Evolutionary conservation across 305 asterid genomes (phyloP).

Genomic region (Coffea humblotiana): DNA sequence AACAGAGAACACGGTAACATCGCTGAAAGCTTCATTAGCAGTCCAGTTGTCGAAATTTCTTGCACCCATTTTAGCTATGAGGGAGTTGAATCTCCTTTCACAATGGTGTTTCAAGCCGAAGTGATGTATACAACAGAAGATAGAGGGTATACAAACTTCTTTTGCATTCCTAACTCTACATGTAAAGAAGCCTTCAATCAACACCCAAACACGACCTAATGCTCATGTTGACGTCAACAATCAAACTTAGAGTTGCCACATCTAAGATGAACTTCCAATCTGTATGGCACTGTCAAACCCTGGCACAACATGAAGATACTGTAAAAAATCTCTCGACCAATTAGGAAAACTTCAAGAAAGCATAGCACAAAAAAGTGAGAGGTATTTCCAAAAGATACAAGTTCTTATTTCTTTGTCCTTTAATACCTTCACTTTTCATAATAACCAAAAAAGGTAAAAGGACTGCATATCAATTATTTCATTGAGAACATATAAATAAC

Average conservation of each 20-base stretch:
- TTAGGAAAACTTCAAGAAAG: too few species aligned
- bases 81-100: neutral
- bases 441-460: neutral
- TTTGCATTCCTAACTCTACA: conserved; percentile 2
- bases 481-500: neutral
- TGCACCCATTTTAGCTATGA: neutral
- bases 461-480: neutral
- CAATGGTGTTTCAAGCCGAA: conserved; percentile 3
- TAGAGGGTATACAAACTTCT: conserved; percentile 10
- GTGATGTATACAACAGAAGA: conserved; percentile 5
- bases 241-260: neutral
- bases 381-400: neutral
- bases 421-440: neutral
- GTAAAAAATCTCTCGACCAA: neutral
- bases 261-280: conserved; percentile 9
- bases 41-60: neutral
- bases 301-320: neutral
- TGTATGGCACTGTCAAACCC: neutral
- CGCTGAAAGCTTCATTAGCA: neutral
- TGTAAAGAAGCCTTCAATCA: neutral
- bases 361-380: neutral
- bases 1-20: neutral
- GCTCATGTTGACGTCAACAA: neutral
- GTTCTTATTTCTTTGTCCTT: neutral
- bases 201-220: neutral